A percentile compares a stretch with the other conserved stretches of the same genome.
Conservation (phyloP, 176 grass and related monocot genomes). For the Aegilops tauschii region DNA sequence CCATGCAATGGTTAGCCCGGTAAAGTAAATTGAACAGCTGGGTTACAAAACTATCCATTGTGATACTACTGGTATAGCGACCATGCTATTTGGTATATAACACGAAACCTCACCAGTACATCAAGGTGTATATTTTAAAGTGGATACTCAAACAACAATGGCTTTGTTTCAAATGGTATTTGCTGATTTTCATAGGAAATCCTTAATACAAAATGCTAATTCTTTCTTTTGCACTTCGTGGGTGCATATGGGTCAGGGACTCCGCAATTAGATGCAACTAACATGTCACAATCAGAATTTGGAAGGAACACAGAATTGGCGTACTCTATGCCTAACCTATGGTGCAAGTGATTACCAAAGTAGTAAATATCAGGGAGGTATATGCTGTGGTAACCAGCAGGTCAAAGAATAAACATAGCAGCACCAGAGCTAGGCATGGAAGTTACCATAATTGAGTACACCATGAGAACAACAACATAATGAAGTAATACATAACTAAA, state of each 20-base stretch:
- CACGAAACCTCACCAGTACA: neutral
- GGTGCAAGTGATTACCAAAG: constrained; percentile 5
- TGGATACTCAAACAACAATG: neutral
- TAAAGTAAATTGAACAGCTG: neutral
- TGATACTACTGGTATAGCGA: neutral
- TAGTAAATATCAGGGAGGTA: neutral
- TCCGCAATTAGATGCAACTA: neutral
- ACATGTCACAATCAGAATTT: neutral
- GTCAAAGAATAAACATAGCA: neutral
- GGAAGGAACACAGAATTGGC: neutral
- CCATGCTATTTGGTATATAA: neutral
- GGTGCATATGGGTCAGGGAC: neutral
- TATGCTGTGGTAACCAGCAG: neutral
- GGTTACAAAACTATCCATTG: neutral
- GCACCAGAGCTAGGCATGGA: neutral
- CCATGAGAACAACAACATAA: constrained; percentile 7
- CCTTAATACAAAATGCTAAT: neutral
- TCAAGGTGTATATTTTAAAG: neutral
- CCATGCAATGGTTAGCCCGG: constrained; percentile 17
- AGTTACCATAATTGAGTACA: neutral
- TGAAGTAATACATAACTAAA: neutral
- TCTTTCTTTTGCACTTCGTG: neutral
- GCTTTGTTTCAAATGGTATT: neutral
- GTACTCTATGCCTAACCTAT: neutral
- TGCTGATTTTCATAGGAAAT: neutral